Base-by-base conservation (phyloP, 352 stramenopile genomes). In the Globisporangium iwayamae region DNA sequence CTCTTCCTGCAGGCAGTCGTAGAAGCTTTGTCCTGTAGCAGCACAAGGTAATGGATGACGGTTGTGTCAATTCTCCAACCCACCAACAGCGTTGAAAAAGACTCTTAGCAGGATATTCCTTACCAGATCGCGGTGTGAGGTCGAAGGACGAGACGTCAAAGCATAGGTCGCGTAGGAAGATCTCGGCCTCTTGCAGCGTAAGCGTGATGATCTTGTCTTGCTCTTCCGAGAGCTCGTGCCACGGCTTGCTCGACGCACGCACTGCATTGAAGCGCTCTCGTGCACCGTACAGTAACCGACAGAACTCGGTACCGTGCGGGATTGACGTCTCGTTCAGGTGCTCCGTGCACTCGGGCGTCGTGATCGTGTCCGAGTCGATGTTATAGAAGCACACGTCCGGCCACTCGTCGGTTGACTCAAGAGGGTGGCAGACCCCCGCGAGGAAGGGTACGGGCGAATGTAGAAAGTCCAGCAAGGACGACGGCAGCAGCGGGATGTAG, bases 361-460 rank as follows among this genome's bases (percentile, higher is more conserved):
- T 61, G 46, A 95, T 79, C 11, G 61, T 56, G 46, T 91, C 71
- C 1, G 60, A 71, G 55, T 95, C 84, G n/a, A 93, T 83, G 39
- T 93, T 70, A 67, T 87, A 91, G 66, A 95, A 95, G 47, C 79
- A 93, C 51, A 93, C 84, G 36, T 95, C 86, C 7, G 79, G 66
- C 84, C 86, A 95, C 11, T 95, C 83, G 18, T 85, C 75, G 3
- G 79, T 90, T n/a, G 77, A 73, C 32, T 74, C 67, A 34, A 89
- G 63, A 4, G 72, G 63, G 45, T 93, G 84, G 34, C 81, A 90
- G 2, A 54, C 48, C 10, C 83, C 86, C 2, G 81, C 84, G 18
- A 95, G 73, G 56, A 91, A 95, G 10, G 84, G 86, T 4, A 95
- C 86, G 9, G 86, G 84, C 8, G 86, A 95, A 62, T 95, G 86